Conservation (phyloP, 176 grass and related monocot species). For the Alopecurus myosuroides region DNA sequence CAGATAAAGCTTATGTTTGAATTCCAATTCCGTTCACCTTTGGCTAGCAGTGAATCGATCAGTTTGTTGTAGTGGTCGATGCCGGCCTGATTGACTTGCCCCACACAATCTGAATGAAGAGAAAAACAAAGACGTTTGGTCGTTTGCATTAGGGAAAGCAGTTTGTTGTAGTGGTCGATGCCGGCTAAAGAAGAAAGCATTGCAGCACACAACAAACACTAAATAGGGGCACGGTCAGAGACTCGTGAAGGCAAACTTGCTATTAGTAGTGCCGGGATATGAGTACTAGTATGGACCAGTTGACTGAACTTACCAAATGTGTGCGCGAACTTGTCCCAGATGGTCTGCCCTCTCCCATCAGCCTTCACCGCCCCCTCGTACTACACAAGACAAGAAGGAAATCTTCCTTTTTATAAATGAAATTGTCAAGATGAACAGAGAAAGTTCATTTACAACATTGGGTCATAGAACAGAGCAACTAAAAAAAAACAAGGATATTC, state of each 20-base stretch:
- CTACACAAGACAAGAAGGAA: constrained; percentile 28
- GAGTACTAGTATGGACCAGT: not conserved
- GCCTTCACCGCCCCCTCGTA: constrained; percentile 89
- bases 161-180: too few relatives aligned
- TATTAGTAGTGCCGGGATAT: not conserved
- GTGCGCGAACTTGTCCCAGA: constrained; percentile 94
- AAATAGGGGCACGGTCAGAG: not conserved
- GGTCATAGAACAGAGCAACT: not conserved
- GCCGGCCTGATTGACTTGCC: constrained; percentile 72
- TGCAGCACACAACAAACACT: not conserved
- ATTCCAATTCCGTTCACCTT: constrained; percentile 40
- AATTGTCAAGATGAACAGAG: not conserved
- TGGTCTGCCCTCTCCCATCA: constrained; percentile 65
- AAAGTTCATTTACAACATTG: not conserved
- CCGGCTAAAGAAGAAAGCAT: too few relatives aligned
- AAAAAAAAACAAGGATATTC: not conserved
- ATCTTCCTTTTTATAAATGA: not conserved
- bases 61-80: constrained; percentile 94
- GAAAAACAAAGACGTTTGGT: not conserved
- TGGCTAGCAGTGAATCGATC: constrained; percentile 72
- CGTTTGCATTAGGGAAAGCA: not conserved
- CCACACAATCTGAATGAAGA: constrained; percentile 56
- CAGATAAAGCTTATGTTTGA: not conserved
- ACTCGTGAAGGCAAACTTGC: not conserved
- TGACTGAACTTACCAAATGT: constrained; percentile 54